Conservation (phyloP, 495 filamentous ascomycete species). For the Hamigera avellanea region DNA sequence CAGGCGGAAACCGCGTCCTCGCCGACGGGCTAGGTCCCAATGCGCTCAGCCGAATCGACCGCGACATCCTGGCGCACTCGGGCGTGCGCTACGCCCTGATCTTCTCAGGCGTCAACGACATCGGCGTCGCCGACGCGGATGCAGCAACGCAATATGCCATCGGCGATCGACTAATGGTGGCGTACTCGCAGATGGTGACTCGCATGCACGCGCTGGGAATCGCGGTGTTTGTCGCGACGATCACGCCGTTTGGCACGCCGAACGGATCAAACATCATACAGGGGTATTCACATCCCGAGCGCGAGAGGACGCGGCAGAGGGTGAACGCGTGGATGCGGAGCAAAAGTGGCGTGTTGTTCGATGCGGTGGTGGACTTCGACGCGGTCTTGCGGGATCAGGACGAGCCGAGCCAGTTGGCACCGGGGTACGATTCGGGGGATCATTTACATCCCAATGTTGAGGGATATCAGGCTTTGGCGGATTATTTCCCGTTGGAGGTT, state of each 20-base stretch:
- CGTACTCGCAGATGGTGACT: slow-evolving; percentile 45
- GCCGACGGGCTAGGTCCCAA: slow-evolving; percentile 52
- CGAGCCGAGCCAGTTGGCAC: slow-evolving; percentile 28
- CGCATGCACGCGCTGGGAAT: slow-evolving; percentile 46
- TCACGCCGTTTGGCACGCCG: slow-evolving; percentile 49
- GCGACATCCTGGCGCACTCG: slow-evolving; percentile 47
- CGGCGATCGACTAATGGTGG: slow-evolving; percentile 38
- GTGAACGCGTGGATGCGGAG: slow-evolving; percentile 54
- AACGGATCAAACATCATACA: too few relatives aligned
- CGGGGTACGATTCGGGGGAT: slow-evolving; percentile 53
- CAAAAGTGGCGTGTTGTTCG: slow-evolving; percentile 47
- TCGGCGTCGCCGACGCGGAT: slow-evolving; percentile 40
- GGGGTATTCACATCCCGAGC: slow-evolving; percentile 44
- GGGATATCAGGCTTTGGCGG: slow-evolving; percentile 51
- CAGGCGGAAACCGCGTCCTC: slow-evolving; percentile 59
- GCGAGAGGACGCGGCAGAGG: slow-evolving; percentile 44
- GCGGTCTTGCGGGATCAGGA: slow-evolving; percentile 39
- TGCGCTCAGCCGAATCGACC: slow-evolving; percentile 47
- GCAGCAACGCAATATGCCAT: slow-evolving; percentile 35
- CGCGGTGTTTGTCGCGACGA: slow-evolving; percentile 50
- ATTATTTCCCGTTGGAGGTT: slow-evolving; percentile 44
- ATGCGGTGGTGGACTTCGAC: slow-evolving; percentile 55
- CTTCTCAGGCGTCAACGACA: slow-evolving; percentile 69
- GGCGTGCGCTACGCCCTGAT: slow-evolving; percentile 53
- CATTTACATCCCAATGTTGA: slow-evolving; percentile 59